Evolutionary conservation across 139 green algal genomes (phyloP), one percentile per base, ranked within the genome.

Genomic region (Astrephomene gubernaculifera): DNA sequence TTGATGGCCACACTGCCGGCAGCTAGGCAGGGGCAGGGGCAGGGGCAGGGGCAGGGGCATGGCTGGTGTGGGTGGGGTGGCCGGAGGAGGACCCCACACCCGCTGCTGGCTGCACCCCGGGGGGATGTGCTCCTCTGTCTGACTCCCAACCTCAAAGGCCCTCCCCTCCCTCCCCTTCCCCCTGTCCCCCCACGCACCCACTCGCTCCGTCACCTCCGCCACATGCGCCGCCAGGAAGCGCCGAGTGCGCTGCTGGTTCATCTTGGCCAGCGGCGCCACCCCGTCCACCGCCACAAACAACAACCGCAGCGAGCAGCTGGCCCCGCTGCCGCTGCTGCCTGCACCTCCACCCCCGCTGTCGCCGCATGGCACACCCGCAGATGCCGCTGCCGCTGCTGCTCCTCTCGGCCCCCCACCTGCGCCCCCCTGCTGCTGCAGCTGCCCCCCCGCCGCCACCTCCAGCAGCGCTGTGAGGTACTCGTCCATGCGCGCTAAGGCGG

Each of bases 201-300:
- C 78, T 4, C 86, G 85, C 31, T 95, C 92, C 35, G 86, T 89
- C 36, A 93, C 70, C 39, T 90, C 79, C 29, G 87, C 89, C 61
- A 95, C 91, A 82, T 98, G 88, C 22, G 95, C 96, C 45, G 94
- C 92, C 60, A 96, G 90, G 91, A 98, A 98, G 36, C 96, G 89
- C 4, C 96, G 86, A 2, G 91, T 95, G 25, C 96, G 90, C 89
- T 98, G 96, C 91, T 98, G 96, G 78, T 95, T 96, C 94, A 98
- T 98, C 93, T 98, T 98, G 31, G 96, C 96, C 10, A 92, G 85
- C 0, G 96, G 96, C 0, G 96, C 96, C 43, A 98, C 94, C 38
- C 95, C 94, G 74, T 98, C 93, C 63, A 94, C 74, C 21, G 90
- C 91, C 49, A 94, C 57, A 38, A 95, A 83, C 54, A 95, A 49